Base-by-base conservation (phyloP, 1,284 basidiomycete species). In the Mycosarcoma mackinlayi region DNA sequence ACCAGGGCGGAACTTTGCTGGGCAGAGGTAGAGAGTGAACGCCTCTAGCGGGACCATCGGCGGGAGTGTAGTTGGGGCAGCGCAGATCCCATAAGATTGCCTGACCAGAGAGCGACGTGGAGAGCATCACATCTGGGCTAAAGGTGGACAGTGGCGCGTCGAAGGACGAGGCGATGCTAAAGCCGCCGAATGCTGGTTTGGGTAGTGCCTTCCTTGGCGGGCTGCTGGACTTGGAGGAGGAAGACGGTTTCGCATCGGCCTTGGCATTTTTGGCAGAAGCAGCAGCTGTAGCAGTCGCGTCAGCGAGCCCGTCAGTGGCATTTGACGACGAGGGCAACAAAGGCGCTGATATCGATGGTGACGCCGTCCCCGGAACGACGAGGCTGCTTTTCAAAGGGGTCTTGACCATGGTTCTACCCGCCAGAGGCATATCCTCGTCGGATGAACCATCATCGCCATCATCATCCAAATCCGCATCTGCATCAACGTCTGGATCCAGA, bases 1-100 rank as follows among this genome's bases (percentile, higher is more conserved):
- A 96, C 94, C 94, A 97, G 1, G 94, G 94, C 21, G 94, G 93
- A 10, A 92, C 93, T 83, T 91, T 92, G 66, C 92, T 91, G 71
- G 90, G 91, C 84, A 94, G 88, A 86, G 90, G 89, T 40, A 98
- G 84, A 56, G 93, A 86, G 21, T 93, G 92, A 1, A 95, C 91
- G 6, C 92, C 91, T 9, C 67, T 52, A 0, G 44, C 55, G 58
- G 51, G 35, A 27, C 50, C 48, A 33, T 39, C 37, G 24, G 81
- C 92, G 90, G 70, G 58, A 8, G 42, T 34, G 34, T 68, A 60
- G 16, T 75, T 59, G 42, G 88, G 86, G 30, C 89, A 88, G 59
- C 95, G 86, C 71, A 89, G 87, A 80, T 98, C 95, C 90, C 94
- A 95, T 7, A 98, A 83, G 33, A 94, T 88, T 18, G 96, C 88